Base-by-base conservation (phyloP, 2,329 filamentous ascomycete genomes). In the Nectriaceae sp. region DNA sequence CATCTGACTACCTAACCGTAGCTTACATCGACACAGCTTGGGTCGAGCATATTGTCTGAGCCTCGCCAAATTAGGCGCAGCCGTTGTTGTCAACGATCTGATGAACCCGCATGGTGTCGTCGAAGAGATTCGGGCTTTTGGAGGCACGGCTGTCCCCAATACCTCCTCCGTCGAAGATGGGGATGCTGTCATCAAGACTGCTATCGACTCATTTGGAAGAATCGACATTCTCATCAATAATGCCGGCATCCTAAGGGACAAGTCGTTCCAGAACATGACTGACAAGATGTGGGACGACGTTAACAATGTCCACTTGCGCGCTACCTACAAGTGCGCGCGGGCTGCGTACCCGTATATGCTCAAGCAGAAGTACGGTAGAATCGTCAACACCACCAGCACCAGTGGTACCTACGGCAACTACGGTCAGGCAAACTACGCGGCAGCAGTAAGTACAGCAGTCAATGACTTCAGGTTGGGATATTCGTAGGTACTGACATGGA, bases 341-440 rank as follows among this genome's bases (percentile, higher is more conserved):
- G 94, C 94, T 52, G 94, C 94, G 18, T 99, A 93, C 91, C 94
- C 94, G 42, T 89, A 95, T 72, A 89, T 99, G 79, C 80, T 97
- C 44, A 96, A 97, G 82, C 94, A 99, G 73, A 97, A 97, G 80
- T 99, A 97, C 65, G 94, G 94, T 59, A 90, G 94, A 64, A 85
- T 99, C 53, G 80, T 99, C 66, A 99, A 99, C 80, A 99, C 94
- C 40, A 94, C 94, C 33, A 96, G 90, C 29, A 97, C 94, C 40
- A 95, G 89, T 62, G 94, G 94, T 73, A 96, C 99, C 71, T 99
- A 99, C 70, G 94, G 94, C 62, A 97, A 97, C 82, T 99, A 97
- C 69, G 94, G 94, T 54, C 94, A 99, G 75, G 90, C 93, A 64
- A 99, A 99, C 80, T 99, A 99, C 72, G 83, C 94, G 54, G 90